Evolutionary conservation across 75 land plant species (phyloP), one percentile per base, ranked within the genome.

Genomic region (Gnetum montanum): DNA sequence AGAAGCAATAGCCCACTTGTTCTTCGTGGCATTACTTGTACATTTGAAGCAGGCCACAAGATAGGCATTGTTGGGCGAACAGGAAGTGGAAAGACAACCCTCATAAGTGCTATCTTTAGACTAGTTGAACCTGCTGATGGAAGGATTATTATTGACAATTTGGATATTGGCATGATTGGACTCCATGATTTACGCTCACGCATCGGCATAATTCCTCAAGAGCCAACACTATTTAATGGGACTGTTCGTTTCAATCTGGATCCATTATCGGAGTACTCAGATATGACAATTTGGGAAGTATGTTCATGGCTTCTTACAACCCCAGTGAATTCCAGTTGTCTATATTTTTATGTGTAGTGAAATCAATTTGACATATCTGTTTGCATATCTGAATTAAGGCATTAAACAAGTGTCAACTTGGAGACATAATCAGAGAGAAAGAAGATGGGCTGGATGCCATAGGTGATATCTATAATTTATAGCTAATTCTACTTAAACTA

Each of bases 91-190:
- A 78, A 78, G 43, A 69, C 81, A n/a, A 78, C 77, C 43, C 74
- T 85, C 24, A 78, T 85, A 1, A 35, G 79, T 43, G 86, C 86
- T 27, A 23, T 86, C 26, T 82, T 83, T 47, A 69, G 87, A 2
- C 43, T 87, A 8, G 87, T 87, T 35, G 87, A 82, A 50, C 76
- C 86, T 20, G 59, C 73, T 11, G 86, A 76, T 35, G 92, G 92
- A 20, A 19, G 23, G 43, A 77, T 77, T 25, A 20, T 69, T 19
- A 60, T 77, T 11, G 80, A 77, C 50, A 65, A 60, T 29, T 25
- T 72, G 20, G 76, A 77, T 60, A 73, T 59, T 19, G 43, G 57
- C 23, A 54, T 46, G 23, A 60, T 77, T 43, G 80, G 80, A 11
- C 64, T 77, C 8, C 76, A 72, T 60, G 80, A 72, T 69, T 31